Conservation (phyloP, 495 filamentous ascomycete genomes). For the Bombardia bombarda region DNA sequence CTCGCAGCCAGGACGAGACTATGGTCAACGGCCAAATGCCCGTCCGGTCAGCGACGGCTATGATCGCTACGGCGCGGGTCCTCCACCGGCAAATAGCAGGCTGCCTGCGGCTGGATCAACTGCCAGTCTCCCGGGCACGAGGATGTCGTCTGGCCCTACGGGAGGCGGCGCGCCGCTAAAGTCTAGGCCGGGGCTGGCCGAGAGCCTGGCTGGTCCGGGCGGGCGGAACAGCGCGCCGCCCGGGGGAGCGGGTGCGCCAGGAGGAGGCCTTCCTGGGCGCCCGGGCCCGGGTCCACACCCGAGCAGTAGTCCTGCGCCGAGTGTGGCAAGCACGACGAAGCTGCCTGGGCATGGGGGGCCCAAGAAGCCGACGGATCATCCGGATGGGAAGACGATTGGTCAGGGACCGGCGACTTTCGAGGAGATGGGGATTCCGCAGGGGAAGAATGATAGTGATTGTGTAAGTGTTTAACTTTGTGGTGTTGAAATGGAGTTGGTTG, state of each 20-base stretch:
- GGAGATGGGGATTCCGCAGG: conserved; percentile 87
- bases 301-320: conserved; percentile 21
- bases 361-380: conserved; percentile 7
- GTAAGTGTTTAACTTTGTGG: conserved; percentile 49
- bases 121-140: conserved; percentile 12
- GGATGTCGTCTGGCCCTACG: conserved; percentile 4
- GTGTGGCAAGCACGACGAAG: conserved; percentile 12
- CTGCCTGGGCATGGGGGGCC: conserved; percentile 8
- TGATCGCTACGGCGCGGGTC: conserved; percentile 12
- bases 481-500: background rate
- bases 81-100: conserved; percentile 6
- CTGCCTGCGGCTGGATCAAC: conserved; percentile 2
- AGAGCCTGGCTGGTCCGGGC: conserved; percentile 14
- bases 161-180: conserved; percentile 10
- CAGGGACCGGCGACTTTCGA: conserved; percentile 96
- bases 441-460: conserved; percentile 77
- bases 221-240: conserved; percentile 26
- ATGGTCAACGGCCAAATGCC: conserved; percentile 14
- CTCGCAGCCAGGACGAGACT: conserved; percentile 15
- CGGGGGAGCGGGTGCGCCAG: conserved; percentile 10
- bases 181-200: conserved; percentile 15
- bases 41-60: conserved; percentile 21
- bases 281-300: conserved; percentile 17
- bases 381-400: conserved; percentile 45
- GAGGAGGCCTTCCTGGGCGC: conserved; percentile 14